phyloP scores from a whole-genome alignment of 352 stramenopile species.

The Phytophthora nicotianae region DNA sequence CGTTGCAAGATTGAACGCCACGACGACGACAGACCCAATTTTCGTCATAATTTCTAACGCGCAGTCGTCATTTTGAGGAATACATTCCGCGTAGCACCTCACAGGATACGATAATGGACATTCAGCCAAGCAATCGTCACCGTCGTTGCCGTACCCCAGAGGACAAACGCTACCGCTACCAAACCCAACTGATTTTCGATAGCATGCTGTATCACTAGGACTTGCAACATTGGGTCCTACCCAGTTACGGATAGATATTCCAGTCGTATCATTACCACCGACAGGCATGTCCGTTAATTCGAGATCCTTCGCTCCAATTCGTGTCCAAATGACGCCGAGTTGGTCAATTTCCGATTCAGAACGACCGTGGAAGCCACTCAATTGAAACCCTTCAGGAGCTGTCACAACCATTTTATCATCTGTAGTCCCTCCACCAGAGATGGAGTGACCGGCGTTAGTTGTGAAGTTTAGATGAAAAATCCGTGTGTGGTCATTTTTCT shows the following conservation, averaged over 20 bases:
- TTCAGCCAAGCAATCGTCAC: conserved; percentile 57
- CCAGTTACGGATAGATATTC: conserved; percentile 16
- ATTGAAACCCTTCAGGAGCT: background rate
- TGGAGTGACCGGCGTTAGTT: too few relatives aligned
- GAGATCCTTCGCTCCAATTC: background rate
- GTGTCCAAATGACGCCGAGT: conserved; percentile 1
- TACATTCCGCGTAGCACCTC: conserved; percentile 14
- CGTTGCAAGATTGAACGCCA: background rate
- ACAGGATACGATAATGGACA: conserved; percentile 72
- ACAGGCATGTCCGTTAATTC: too few relatives aligned
- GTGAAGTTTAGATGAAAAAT: too few relatives aligned
- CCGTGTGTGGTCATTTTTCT: too few relatives aligned
- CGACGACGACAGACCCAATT: background rate
- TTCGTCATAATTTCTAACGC: conserved; percentile 15
- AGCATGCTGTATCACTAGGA: conserved; percentile 41
- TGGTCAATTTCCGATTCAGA: background rate
- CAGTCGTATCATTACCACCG: too few relatives aligned
- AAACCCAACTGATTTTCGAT: conserved; percentile 42
- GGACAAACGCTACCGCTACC: conserved; percentile 26
- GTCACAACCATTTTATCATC: too few relatives aligned
- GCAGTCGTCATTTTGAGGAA: conserved; percentile 39
- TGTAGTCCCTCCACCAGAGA: too few relatives aligned
- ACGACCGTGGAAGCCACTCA: background rate
- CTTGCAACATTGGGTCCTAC: conserved; percentile 16
- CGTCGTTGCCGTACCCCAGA: conserved; percentile 39